Evolutionary conservation across 2,329 filamentous ascomycete genomes (phyloP).

Genomic region (Lachnellula suecica): DNA sequence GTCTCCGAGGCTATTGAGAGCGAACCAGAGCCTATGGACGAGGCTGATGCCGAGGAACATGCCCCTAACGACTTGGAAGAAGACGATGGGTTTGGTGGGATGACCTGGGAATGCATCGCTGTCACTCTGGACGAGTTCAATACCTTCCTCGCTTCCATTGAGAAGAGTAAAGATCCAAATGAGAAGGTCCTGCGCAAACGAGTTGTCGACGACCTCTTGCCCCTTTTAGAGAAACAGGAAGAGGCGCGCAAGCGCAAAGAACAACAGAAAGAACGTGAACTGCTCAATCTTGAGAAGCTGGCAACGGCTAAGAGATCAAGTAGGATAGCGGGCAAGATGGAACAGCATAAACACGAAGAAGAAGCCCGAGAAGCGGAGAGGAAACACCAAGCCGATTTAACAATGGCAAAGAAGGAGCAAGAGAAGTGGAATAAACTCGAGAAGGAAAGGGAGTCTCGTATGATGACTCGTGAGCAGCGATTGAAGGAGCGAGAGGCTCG

Average conservation of each 20-base stretch:
- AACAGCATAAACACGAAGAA: slow-evolving; percentile 74
- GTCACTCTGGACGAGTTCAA: slow-evolving; percentile 78
- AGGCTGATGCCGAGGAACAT: slow-evolving; percentile 39
- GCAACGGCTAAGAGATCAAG: slow-evolving; percentile 94
- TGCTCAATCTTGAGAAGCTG: slow-evolving; percentile 79
- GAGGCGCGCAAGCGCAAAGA: slow-evolving; percentile 72
- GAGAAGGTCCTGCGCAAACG: slow-evolving; percentile 75
- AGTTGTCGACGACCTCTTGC: slow-evolving; percentile 76
- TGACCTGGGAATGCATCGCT: slow-evolving; percentile 89
- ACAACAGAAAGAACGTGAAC: slow-evolving; percentile 69
- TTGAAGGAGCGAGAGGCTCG: slow-evolving; percentile 83
- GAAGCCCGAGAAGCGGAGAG: slow-evolving; percentile 69
- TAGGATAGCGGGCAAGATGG: slow-evolving; percentile 77
- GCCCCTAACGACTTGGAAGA: slow-evolving; percentile 39
- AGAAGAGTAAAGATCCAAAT: slow-evolving; percentile 77
- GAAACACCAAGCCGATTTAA: slow-evolving; percentile 63
- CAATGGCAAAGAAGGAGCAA: slow-evolving; percentile 66
- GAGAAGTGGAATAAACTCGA: slow-evolving; percentile 59
- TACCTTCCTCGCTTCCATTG: slow-evolving; percentile 67
- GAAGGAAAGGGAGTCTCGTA: slow-evolving; percentile 73
- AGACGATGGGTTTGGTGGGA: slow-evolving; percentile 69
- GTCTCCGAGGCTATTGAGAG: slow-evolving; percentile 44
- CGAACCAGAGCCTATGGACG: slow-evolving; percentile 38
- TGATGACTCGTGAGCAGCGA: slow-evolving; percentile 82
- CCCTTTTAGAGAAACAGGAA: slow-evolving; percentile 78